Base-by-base conservation (phyloP, 352 stramenopile species). In the Peronospora belbahrii region DNA sequence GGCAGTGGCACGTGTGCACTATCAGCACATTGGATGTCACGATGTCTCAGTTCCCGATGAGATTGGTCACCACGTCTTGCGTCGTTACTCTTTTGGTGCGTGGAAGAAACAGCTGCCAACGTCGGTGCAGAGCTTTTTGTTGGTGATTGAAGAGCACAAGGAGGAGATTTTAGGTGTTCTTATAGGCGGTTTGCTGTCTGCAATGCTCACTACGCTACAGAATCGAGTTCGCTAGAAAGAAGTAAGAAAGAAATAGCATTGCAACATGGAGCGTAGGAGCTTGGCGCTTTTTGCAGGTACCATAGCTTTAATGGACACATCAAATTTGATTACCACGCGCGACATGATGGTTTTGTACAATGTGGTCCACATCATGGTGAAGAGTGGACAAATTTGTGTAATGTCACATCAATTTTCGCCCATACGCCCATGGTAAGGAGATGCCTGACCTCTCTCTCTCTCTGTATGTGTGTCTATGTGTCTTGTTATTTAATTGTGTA, bases 171-270 rank as follows among this genome's bases (percentile, higher is more conserved):
- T 81, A 17, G 76, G 74, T 9, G 59, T 91, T 15, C 57, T 91
- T 25, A 48, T 86, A 0, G 79, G 79, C 20, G 74, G 79, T 14
- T 51, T 86, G 48, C 54, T 91, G 24, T 91, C 79, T 6, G 70
- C 86, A 13, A 52, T 85, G 56, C 52, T 88, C 48, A 87, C 74
- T 55, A 78, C 83, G n/a, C n/a, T n/a, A n/a, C n/a, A n/a, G n/a
- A n/a, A n/a, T 18, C 56, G 70, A 6, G 59, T 45, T 35, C 54
- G 39, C 19, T 70, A 57, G 39, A 37, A 33, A 8, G 3, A 24
- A 35, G n/a, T n/a, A n/a, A n/a, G n/a, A n/a, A n/a, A n/a, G n/a
- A n/a, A n/a, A n/a, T n/a, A n/a, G n/a, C n/a, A n/a, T n/a, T n/a
- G n/a, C n/a, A n/a, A n/a, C n/a, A n/a, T n/a, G n/a, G n/a, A n/a